These are phyloP conservation scores for Colletotrichum lini DNA, from an alignment of 2,329 filamentous ascomycete species.

Conservation along the genomic window DNA sequence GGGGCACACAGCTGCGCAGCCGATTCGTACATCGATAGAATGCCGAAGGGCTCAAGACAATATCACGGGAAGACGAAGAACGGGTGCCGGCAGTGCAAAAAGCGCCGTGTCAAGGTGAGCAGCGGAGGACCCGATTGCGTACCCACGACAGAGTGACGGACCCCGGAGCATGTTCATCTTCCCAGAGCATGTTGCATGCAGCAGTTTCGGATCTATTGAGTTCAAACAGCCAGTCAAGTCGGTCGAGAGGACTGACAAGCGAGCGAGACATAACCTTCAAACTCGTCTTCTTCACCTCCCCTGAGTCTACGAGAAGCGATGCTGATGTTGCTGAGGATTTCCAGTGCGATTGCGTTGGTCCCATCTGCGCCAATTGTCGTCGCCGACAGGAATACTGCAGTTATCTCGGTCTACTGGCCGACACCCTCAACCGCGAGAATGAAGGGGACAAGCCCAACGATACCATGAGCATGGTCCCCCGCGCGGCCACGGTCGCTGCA, in stretches of 20 bases:
- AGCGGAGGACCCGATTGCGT: not conserved
- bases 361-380: constrained; percentile 41
- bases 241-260: not conserved
- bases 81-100: constrained; percentile 42
- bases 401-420: constrained; percentile 40
- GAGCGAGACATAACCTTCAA: constrained; percentile 18
- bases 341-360: constrained; percentile 42
- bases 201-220: not conserved
- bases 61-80: constrained; percentile 43
- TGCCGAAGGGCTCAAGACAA: constrained; percentile 41
- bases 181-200: not conserved
- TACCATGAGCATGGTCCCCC: constrained; percentile 36
- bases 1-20: not conserved
- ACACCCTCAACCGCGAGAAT: constrained; percentile 41
- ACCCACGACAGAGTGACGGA: not conserved
- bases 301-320: not conserved
- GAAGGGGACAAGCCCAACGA: constrained; percentile 25
- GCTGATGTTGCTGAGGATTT: not conserved
- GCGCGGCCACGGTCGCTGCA: constrained; percentile 38
- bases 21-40: constrained; percentile 19
- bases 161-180: not conserved
- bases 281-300: not conserved
- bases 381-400: constrained; percentile 42
- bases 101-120: constrained; percentile 42
- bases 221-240: constrained; percentile 5